phyloP scores from a whole-genome alignment of 768 basidiomycete genomes.

The Exsudoporus frostii region DNA sequence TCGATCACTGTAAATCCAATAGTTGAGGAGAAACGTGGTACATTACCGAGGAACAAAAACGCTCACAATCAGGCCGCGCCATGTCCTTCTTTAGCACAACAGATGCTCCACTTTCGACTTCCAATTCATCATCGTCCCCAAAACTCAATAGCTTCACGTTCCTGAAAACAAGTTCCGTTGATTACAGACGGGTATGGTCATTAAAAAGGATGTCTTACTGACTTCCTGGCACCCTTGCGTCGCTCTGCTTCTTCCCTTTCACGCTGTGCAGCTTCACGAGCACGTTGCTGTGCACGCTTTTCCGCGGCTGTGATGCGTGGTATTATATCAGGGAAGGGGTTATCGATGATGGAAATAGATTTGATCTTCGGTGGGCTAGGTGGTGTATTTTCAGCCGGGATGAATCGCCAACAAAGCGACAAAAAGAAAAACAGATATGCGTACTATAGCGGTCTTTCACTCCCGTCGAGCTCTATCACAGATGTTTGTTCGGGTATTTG shows the following conservation, averaged over 20 bases:
- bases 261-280: conserved; percentile 68
- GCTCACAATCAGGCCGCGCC: conserved; percentile 78
- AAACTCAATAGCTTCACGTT: conserved; percentile 91
- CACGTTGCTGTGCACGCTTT: conserved; percentile 77
- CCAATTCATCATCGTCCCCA: conserved; percentile 65
- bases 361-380: conserved; percentile 88
- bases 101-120: conserved; percentile 53
- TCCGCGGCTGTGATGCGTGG: conserved; percentile 96
- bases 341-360: conserved; percentile 79
- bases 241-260: conserved; percentile 76
- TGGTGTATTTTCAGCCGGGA: not conserved
- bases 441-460: conserved; percentile 80
- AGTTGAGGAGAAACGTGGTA: not conserved
- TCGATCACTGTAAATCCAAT: conserved; percentile 23
- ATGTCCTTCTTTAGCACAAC: conserved; percentile 68
- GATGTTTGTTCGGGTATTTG: not conserved
- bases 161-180: conserved; percentile 38
- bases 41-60: not conserved
- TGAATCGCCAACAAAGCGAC: not conserved
- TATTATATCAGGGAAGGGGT: conserved; percentile 93
- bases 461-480: conserved; percentile 60
- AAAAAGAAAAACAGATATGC: conserved; percentile 24
- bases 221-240: conserved; percentile 87
- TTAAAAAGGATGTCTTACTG: conserved; percentile 22
- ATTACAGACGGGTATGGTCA: not conserved